These are phyloP conservation scores for Drechslerella coelobrocha DNA, from an alignment of 2,329 filamentous ascomycete species.

Conservation along the genomic window DNA sequence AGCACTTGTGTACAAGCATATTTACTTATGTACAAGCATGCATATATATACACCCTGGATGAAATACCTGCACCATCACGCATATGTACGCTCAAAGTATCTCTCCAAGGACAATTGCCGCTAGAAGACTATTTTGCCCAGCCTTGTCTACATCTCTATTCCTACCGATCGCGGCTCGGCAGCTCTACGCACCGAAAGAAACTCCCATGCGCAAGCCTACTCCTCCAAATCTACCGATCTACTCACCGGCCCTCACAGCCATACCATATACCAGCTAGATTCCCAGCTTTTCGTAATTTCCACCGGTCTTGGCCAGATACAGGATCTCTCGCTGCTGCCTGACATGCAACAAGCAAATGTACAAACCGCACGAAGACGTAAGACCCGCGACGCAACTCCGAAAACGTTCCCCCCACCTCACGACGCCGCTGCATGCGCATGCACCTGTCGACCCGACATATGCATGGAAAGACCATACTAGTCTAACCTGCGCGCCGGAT, in stretches of 20 bases:
- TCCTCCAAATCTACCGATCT: background rate
- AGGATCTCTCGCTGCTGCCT: background rate
- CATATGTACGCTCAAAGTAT: background rate
- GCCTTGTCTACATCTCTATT: too few relatives aligned
- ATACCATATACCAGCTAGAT: too few relatives aligned
- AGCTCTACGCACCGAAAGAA: too few relatives aligned
- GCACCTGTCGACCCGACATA: constrained; percentile 8
- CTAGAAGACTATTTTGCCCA: too few relatives aligned
- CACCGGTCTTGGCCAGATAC: too few relatives aligned
- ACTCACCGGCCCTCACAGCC: too few relatives aligned
- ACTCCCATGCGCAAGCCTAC: background rate
- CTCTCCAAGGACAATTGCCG: background rate
- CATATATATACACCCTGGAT: too few relatives aligned
- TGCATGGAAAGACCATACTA: background rate
- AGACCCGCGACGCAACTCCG: constrained; percentile 1
- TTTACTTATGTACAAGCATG: too few relatives aligned
- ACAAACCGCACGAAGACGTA: background rate
- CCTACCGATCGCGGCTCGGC: too few relatives aligned
- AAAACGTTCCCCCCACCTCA: background rate
- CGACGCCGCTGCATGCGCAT: constrained; percentile 1
- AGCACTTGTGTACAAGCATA: too few relatives aligned
- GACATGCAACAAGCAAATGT: background rate
- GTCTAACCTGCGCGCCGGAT: background rate
- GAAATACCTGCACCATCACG: background rate
- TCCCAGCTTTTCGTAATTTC: too few relatives aligned